Conservation (phyloP, 1,139 yeast species). For the Spencermartinsiella ligniputridi region DNA sequence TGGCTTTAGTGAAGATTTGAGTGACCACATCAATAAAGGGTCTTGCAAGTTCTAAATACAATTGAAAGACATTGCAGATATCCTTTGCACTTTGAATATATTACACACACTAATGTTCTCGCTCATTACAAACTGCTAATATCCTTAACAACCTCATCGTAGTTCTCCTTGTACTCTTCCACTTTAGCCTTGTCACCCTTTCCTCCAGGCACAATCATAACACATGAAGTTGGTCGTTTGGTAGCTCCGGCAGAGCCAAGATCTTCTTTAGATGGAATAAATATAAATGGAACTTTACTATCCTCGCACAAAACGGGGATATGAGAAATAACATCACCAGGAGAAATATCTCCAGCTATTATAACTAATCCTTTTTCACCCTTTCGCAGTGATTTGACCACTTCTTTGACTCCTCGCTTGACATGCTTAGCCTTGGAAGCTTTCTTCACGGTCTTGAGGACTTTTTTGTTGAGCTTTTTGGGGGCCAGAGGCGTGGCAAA, state of each 20-base stretch:
- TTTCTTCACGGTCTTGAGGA: constrained; percentile 91
- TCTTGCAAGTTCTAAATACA: too few species aligned
- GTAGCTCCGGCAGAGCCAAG: constrained; percentile 99
- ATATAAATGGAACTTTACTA: constrained; percentile 79
- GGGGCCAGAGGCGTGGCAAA: constrained; percentile 96
- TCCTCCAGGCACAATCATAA: constrained; percentile 96
- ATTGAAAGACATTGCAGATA: too few species aligned
- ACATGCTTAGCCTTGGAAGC: constrained; percentile 98
- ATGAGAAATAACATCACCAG: constrained; percentile 95
- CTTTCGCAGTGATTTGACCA: constrained; percentile 93
- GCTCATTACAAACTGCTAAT: constrained; percentile 39
- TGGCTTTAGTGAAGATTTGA: too few species aligned
- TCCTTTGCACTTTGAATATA: too few species aligned
- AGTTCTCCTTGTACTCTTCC: constrained; percentile 88
- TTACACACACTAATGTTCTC: too few species aligned
- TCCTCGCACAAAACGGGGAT: constrained; percentile 98
- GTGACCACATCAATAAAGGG: too few species aligned
- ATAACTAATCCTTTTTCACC: constrained; percentile 97
- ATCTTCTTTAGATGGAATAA: constrained; percentile 96
- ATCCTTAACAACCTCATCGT: constrained; percentile 93
- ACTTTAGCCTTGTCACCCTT: constrained; percentile 64
- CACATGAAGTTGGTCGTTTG: constrained; percentile 97
- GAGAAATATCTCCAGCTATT: constrained; percentile 97
- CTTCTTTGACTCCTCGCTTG: constrained; percentile 98
- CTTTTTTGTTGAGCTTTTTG: constrained; percentile 91